Base-by-base conservation (phyloP, 140 eudicot species). In the Flaveria floridana region DNA sequence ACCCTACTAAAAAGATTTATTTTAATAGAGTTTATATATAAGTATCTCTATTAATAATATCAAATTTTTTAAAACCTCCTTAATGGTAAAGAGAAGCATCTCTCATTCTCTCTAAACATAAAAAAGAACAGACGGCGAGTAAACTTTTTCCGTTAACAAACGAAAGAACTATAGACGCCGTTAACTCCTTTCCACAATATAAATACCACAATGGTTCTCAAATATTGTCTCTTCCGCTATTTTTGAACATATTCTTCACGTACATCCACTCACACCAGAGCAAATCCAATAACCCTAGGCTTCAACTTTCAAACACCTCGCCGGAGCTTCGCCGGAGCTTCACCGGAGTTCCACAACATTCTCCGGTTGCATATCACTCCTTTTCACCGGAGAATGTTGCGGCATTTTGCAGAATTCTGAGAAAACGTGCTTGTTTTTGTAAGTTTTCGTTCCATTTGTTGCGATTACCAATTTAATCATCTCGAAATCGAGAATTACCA, bases 91-190 rank as follows among this genome's bases (percentile, higher is more conserved):
- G 84, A 80, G 80, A 80, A 72, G 84, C 61, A 74, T 73, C 70
- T 66, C 71, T 65, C 1, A 3, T 7, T 13, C 44, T 30, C 70
- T 15, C 39, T 1, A 19, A 7, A 11, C 42, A 26, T 3, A 37
- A 21, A 44, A 41, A 46, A 46, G 26, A 42, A 59, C 34, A 48
- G 21, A 75, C 77, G 73, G 68, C 8, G 5, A 64, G 16, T 23
- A 12, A 68, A 79, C 83, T 20, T 34, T 74, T 69, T 76, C 86
- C 87, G 95, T 84, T 79, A 76, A 16, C 63, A 72, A 86, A 80
- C 85, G 82, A 64, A 73, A 77, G 65, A 8, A 8, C 69, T 0
- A 71, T 25, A 51, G 79, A 89, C 85, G 84, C 52, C 81, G 79
- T 79, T n/a, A 82, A 72, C 7, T 61, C 63, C 11, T 39, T 39